These are phyloP conservation scores for Blepharisma japonicum DNA, from an alignment of 73 alveolate genomes.

Conservation along the genomic window DNA sequence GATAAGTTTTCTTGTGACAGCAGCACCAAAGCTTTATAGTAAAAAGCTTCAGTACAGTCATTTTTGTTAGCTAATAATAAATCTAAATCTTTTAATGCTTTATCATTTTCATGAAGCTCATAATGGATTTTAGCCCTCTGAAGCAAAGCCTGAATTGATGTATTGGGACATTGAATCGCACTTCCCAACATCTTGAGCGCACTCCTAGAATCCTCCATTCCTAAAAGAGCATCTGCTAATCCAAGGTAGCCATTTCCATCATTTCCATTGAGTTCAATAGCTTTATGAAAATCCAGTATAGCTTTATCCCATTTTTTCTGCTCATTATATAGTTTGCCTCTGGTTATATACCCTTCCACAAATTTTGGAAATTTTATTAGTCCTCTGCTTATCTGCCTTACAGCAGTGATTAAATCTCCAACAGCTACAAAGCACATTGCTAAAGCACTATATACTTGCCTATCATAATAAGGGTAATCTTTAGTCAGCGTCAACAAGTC, in stretches of 20 bases:
- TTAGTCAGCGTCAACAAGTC: conserved; percentile 40
- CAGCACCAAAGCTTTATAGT: conserved; percentile 44
- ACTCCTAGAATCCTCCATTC: conserved; percentile 35
- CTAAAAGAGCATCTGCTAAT: conserved; percentile 46
- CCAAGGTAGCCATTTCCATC: conserved; percentile 57
- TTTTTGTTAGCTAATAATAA: conserved; percentile 37
- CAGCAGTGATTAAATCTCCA: conserved; percentile 24
- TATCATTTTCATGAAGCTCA: conserved; percentile 41
- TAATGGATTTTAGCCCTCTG: conserved; percentile 42
- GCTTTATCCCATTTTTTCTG: conserved; percentile 51
- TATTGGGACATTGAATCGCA: conserved; percentile 43
- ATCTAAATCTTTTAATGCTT: conserved; percentile 37
- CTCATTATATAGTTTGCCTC: conserved; percentile 47
- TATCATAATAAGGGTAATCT: conserved; percentile 38
- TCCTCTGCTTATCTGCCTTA: conserved; percentile 47
- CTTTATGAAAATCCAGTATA: conserved; percentile 41
- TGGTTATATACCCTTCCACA: conserved; percentile 47
- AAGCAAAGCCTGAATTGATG: conserved; percentile 40
- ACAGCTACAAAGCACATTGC: conserved; percentile 43
- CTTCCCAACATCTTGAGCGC: conserved; percentile 40
- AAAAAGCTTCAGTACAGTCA: conserved; percentile 49
- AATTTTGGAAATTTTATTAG: conserved; percentile 42
- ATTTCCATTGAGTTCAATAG: conserved; percentile 38
- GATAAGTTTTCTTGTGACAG: conserved; percentile 33
- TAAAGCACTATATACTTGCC: conserved; percentile 33